These are phyloP conservation scores for Begonia fuchsioides DNA, from an alignment of 306 rosid species.

Conservation along the genomic window DNA sequence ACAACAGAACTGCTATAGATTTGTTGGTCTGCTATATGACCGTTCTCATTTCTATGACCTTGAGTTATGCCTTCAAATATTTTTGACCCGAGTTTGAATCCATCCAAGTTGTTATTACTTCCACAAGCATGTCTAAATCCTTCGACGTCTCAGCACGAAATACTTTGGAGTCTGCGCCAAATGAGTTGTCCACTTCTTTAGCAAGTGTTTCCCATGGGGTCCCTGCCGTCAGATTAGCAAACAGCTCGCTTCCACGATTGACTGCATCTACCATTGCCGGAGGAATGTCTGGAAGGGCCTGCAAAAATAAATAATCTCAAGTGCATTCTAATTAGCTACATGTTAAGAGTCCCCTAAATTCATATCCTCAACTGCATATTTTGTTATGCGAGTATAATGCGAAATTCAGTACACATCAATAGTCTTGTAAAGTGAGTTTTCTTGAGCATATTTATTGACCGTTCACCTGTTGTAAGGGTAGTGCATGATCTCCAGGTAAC, in stretches of 20 bases:
- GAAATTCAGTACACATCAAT: no score
- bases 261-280: slow-evolving; percentile 96
- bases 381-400: no score
- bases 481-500: slow-evolving; percentile 83
- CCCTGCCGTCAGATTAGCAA: slow-evolving; percentile 58
- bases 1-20: no score
- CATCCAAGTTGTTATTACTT: slow-evolving; percentile 67
- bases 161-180: slow-evolving; percentile 56
- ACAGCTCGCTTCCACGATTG: slow-evolving; percentile 76
- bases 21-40: no score
- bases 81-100: slow-evolving; percentile 60
- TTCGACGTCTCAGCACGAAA: slow-evolving; percentile 57
- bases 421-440: no score
- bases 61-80: slow-evolving; percentile 30
- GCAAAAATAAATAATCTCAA: slow-evolving; percentile 13
- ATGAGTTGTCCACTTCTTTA: slow-evolving; percentile 75
- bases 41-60: no score
- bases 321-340: neutral
- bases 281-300: slow-evolving; percentile 91
- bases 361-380: no score
- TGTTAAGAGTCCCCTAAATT: no score
- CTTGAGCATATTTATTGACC: no score
- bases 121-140: slow-evolving; percentile 66
- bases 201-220: slow-evolving; percentile 93
- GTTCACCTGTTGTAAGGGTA: slow-evolving; percentile 84